phyloP scores from a whole-genome alignment of 1,284 basidiomycete species.

The Cutaneotrichosporon curvatum region DNA sequence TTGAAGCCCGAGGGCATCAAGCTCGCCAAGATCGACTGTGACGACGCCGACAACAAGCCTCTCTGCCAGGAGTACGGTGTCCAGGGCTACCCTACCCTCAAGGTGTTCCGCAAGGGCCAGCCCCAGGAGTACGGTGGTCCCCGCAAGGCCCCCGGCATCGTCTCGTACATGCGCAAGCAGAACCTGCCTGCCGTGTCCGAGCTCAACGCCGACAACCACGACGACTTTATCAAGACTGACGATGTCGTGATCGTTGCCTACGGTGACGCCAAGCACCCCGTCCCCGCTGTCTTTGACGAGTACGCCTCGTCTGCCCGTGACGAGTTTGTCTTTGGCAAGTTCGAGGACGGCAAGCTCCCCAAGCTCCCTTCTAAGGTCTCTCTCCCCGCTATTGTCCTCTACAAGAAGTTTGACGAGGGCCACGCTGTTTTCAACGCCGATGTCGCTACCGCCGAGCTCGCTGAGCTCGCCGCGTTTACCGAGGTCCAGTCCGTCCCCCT shows the following conservation, averaged over 20 bases:
- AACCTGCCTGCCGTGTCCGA: constrained; percentile 86
- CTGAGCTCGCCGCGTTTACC: constrained; percentile 70
- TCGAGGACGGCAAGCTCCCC: constrained; percentile 63
- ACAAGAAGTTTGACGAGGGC: constrained; percentile 88
- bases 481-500: constrained; percentile 77
- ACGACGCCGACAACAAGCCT: constrained; percentile 62
- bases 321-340: constrained; percentile 83
- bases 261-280: constrained; percentile 60
- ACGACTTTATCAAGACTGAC: constrained; percentile 83
- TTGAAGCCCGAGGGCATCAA: constrained; percentile 85
- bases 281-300: constrained; percentile 65
- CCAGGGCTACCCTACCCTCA: constrained; percentile 59
- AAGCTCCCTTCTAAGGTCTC: constrained; percentile 62
- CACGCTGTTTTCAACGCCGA: constrained; percentile 62
- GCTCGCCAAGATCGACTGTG: constrained; percentile 94
- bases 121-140: constrained; percentile 75
- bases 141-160: constrained; percentile 90
- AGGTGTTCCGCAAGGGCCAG: constrained; percentile 84
- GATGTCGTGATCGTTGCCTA: constrained; percentile 87
- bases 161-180: constrained; percentile 99
- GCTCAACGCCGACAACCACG: constrained; percentile 66
- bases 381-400: constrained; percentile 78
- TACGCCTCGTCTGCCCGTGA: constrained; percentile 85
- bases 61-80: constrained; percentile 78
- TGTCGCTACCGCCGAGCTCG: constrained; percentile 51